phyloP scores from a whole-genome alignment of 1,284 basidiomycete species.

The Flammula alnicola region DNA sequence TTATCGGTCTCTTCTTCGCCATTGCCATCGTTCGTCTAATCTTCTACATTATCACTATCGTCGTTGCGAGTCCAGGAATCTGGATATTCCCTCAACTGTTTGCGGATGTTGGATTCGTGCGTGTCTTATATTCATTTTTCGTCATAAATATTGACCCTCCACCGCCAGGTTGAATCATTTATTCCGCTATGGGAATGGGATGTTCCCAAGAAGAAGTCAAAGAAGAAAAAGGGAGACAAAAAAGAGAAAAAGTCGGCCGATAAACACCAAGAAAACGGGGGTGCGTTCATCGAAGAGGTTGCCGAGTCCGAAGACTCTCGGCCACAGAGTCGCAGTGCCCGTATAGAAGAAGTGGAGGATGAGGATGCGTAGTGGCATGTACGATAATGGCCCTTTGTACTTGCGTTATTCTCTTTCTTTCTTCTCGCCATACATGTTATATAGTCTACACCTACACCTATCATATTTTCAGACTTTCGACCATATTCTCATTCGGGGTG shows the following conservation, averaged over 20 bases:
- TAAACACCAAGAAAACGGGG: slow-evolving; percentile 42
- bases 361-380: slow-evolving; percentile 46
- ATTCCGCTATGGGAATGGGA: slow-evolving; percentile 99
- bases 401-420: slow-evolving; percentile 3
- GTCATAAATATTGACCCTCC: neutral
- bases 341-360: slow-evolving; percentile 62
- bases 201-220: slow-evolving; percentile 87
- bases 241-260: slow-evolving; percentile 40
- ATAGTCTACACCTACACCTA: slow-evolving; percentile 12
- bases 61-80: slow-evolving; percentile 89
- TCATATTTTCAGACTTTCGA: too few species aligned
- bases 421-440: slow-evolving; percentile 6
- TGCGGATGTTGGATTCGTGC: slow-evolving; percentile 97
- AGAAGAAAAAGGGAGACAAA: slow-evolving; percentile 69
- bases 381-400: slow-evolving; percentile 14
- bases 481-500: too few species aligned
- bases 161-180: slow-evolving; percentile 88
- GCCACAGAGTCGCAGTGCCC: slow-evolving; percentile 62
- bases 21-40: slow-evolving; percentile 93
- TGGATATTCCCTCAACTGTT: slow-evolving; percentile 99
- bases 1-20: slow-evolving; percentile 91
- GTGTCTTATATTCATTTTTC: slow-evolving; percentile 40
- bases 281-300: slow-evolving; percentile 61
- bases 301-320: slow-evolving; percentile 57
- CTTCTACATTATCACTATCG: slow-evolving; percentile 91